phyloP scores from a whole-genome alignment of 768 basidiomycete species.

The Mrakia blollopis region DNA sequence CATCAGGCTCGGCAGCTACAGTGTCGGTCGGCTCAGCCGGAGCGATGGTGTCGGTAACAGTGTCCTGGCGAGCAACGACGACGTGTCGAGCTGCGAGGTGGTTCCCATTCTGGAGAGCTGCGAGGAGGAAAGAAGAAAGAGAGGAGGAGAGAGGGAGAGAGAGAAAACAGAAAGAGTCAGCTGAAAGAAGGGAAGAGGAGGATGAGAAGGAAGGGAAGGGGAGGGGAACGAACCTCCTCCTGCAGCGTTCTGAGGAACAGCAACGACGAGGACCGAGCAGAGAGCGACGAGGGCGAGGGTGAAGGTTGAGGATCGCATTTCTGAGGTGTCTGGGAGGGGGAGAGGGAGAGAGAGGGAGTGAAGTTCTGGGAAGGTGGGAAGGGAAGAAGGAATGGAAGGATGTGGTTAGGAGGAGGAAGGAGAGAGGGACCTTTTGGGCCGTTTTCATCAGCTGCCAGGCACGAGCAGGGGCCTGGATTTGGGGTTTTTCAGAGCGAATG shows the following conservation, averaged over 20 bases:
- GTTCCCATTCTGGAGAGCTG: background rate
- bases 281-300: background rate
- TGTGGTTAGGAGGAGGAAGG: background rate
- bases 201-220: background rate
- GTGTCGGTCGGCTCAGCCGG: background rate
- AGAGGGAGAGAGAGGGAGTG: background rate
- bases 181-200: background rate
- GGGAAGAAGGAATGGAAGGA: background rate
- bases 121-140: background rate
- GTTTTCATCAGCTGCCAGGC: background rate
- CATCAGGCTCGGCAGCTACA: background rate
- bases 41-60: background rate
- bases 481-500: no score
- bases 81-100: background rate
- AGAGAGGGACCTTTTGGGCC: background rate
- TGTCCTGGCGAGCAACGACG: background rate
- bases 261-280: background rate
- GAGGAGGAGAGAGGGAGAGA: background rate
- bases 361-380: background rate
- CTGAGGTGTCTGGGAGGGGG: background rate
- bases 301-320: background rate
- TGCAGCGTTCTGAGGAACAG: background rate
- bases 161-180: background rate
- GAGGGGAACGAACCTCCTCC: background rate
- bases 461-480: no score